Base-by-base conservation (phyloP, 2,329 filamentous ascomycete species). In the Pestalotiopsis fici region DNA sequence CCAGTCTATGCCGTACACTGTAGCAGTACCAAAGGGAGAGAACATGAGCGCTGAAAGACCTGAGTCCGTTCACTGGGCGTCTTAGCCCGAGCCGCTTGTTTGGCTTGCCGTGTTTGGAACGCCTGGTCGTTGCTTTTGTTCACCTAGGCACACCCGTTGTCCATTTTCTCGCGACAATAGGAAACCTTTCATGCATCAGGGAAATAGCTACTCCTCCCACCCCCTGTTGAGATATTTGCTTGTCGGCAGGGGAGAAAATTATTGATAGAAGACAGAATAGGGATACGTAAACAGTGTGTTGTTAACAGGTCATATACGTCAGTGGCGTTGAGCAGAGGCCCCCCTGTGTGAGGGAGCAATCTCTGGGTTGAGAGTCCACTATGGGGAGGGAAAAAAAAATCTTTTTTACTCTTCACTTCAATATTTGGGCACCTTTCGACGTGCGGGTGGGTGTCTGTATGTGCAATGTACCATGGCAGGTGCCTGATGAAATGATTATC, bases 11-110 rank as follows among this genome's bases (percentile, higher is more conserved):
- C 31, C 6, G 31, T 11, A 35, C 31, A 35, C 31, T 1, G 31
- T 35, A 35, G 31, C 31, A 35, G 31, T 35, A 35, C 31, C 11
- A 35, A 6, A 35, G 3, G 31, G 31, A 57, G 55, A 57, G 55
- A 57, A 11, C 55, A 11, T 57, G 25, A 25, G n/a, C 25, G 13
- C 13, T 59, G 57, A 39, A 31, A 18, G 25, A 27, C 28, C 12
- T 35, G 15, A 59, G 28, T 59, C 57, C 57, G 25, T 31, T 59
- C 28, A 27, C 57, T 31, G 57, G 28, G 28, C 28, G 13, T 59
- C 15, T 59, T 59, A 59, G 57, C 11, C 25, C 57, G 57, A 59
- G 57, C 57, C 57, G 57, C 57, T 35, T 59, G n/a, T 59, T 21
- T 50, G 18, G n/a, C 57, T 59, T 27, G 57, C 57, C 57, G 57